phyloP scores from a whole-genome alignment of 768 basidiomycete genomes.

The Naematelia aurantialba region DNA sequence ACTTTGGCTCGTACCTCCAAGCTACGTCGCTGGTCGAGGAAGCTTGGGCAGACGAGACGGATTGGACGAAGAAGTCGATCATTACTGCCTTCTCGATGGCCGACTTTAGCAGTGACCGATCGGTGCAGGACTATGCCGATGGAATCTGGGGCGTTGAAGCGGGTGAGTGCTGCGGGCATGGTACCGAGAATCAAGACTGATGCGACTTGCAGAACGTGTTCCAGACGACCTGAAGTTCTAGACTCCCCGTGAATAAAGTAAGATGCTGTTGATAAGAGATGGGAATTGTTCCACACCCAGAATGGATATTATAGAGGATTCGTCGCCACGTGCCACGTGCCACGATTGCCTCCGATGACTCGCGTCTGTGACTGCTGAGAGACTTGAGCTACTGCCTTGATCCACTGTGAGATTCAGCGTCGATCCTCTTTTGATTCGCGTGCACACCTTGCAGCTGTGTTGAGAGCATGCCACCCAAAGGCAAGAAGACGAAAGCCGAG shows the following conservation, averaged over 20 bases:
- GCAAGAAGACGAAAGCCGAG: slow-evolving; percentile 49
- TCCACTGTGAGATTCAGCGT: no score
- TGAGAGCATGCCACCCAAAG: slow-evolving; percentile 48
- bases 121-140: slow-evolving; percentile 88
- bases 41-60: slow-evolving; percentile 73
- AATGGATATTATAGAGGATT: not conserved
- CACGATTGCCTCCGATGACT: no score
- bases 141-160: slow-evolving; percentile 18
- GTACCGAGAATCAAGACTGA: not conserved
- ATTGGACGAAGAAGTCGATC: slow-evolving; percentile 77
- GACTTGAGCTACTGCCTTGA: no score
- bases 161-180: not conserved
- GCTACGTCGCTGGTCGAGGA: slow-evolving; percentile 84
- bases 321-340: no score
- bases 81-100: slow-evolving; percentile 66
- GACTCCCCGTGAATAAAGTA: not conserved
- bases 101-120: slow-evolving; percentile 92
- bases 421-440: no score
- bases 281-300: not conserved
- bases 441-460: no score
- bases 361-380: no score
- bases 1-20: slow-evolving; percentile 88
- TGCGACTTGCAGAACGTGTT: not conserved
- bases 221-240: not conserved
- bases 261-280: not conserved